A percentile compares a stretch with the other conserved stretches of the same genome.
These are phyloP conservation scores for Picea sitchensis DNA, from an alignment of 75 land plant genomes.

Conservation along the genomic window DNA sequence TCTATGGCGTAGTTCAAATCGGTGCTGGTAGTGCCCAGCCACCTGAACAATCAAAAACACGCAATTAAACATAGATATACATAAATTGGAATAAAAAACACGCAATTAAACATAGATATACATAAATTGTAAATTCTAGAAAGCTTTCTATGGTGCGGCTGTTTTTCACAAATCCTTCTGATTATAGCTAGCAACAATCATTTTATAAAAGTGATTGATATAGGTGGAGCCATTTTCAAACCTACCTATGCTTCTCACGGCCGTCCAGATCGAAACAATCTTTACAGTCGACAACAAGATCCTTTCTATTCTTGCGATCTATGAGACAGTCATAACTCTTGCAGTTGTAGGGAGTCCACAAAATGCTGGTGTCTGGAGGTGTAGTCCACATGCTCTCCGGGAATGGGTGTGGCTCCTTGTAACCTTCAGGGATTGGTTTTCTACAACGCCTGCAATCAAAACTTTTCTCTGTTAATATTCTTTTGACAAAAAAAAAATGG, in stretches of 20 bases:
- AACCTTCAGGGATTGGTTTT: slow-evolving; percentile 36
- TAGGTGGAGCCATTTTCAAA: no score
- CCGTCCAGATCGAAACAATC: slow-evolving; percentile 81
- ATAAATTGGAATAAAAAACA: no score
- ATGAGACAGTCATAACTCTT: slow-evolving; percentile 77
- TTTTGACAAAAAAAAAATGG: no score
- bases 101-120: no score
- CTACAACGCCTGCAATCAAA: slow-evolving; percentile 52
- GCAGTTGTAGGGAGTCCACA: slow-evolving; percentile 72
- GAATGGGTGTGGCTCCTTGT: slow-evolving; percentile 50
- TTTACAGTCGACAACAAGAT: no score
- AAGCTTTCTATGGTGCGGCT: no score
- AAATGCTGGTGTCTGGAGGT: slow-evolving; percentile 59
- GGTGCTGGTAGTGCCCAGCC: slow-evolving; percentile 18
- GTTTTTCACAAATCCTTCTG: no score
- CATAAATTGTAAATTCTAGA: no score
- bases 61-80: no score
- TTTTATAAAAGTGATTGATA: no score
- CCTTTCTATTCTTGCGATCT: slow-evolving; percentile 23
- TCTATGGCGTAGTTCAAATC: slow-evolving; percentile 54
- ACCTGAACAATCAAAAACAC: slow-evolving; percentile 14
- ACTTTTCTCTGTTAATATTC: no score
- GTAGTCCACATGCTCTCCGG: slow-evolving; percentile 59
- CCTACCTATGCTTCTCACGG: slow-evolving; percentile 26
- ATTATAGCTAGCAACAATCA: no score